Conservation (phyloP, 768 basidiomycete species). For the Artomyces pyxidatus region DNA sequence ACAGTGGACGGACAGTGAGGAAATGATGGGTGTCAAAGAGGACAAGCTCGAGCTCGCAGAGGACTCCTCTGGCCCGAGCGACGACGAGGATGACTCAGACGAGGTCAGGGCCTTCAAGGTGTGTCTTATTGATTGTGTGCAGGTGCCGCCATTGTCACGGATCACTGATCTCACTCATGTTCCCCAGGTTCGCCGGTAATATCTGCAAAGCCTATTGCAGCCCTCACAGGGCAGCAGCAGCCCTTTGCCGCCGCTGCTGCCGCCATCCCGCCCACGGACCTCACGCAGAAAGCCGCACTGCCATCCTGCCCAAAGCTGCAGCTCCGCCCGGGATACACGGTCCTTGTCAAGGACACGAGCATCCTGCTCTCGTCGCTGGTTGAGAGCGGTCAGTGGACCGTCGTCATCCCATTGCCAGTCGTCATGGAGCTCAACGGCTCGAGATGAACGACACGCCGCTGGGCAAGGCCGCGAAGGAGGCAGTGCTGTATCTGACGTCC, state of each 20-base stretch:
- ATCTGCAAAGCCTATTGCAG: conserved; percentile 62
- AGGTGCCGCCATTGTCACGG: conserved; percentile 14
- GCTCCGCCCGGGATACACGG: conserved; percentile 78
- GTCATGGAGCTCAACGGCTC: conserved; percentile 95
- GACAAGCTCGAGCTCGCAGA: conserved; percentile 36
- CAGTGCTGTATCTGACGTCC: conserved; percentile 66
- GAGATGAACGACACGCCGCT: conserved; percentile 52
- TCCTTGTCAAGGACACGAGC: conserved; percentile 92
- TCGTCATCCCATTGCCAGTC: conserved; percentile 88
- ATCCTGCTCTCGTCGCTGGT: conserved; percentile 83
- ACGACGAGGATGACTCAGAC: conserved; percentile 60
- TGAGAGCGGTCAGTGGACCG: conserved; percentile 77
- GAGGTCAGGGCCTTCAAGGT: conserved; percentile 79
- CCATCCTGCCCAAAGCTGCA: conserved; percentile 29
- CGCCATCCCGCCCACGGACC: too few species aligned
- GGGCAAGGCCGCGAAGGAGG: conserved; percentile 64
- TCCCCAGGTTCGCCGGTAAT: conserved; percentile 59
- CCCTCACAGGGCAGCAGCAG: conserved; percentile 30
- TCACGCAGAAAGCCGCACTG: too few species aligned
- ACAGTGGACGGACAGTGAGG: conserved; percentile 53
- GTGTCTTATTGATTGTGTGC: conserved; percentile 14
- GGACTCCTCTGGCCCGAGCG: too few species aligned
- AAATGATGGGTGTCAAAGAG: conserved; percentile 41
- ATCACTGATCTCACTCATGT: conserved; percentile 2
- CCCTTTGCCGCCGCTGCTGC: conserved; percentile 18